A percentile compares a stretch with the other conserved stretches of the same genome.
phyloP scores from a whole-genome alignment of 31 red algal species.

The Odonthalia washingtoniensis region DNA sequence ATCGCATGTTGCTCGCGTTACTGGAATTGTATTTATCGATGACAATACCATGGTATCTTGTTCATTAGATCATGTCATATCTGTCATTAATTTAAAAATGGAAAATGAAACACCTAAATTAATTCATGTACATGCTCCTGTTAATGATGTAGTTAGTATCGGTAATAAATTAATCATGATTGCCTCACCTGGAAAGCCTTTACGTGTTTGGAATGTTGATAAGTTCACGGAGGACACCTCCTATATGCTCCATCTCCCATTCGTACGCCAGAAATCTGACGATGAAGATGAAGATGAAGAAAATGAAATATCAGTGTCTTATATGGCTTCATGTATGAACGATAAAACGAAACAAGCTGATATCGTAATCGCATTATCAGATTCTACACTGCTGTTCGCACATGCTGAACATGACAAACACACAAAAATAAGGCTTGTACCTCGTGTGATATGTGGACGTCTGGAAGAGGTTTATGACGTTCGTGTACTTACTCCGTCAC shows the following conservation, averaged over 20 bases:
- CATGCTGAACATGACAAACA: neutral
- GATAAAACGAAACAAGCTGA: no score
- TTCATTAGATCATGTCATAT: constrained; percentile 20
- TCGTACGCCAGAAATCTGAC: neutral
- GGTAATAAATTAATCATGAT: constrained; percentile 3
- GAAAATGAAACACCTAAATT: neutral
- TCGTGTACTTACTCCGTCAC: constrained; percentile 29
- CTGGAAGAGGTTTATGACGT: constrained; percentile 86
- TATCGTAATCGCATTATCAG: constrained; percentile 54
- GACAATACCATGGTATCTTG: constrained; percentile 15
- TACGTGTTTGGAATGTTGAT: constrained; percentile 58
- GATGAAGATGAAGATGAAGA: constrained; percentile 31
- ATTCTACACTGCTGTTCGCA: constrained; percentile 63
- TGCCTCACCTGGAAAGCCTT: neutral
- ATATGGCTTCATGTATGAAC: constrained; percentile 25
- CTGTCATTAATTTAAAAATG: neutral
- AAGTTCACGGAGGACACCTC: constrained; percentile 11
- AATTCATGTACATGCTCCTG: constrained; percentile 14
- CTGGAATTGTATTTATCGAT: neutral
- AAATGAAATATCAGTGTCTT: constrained; percentile 31
- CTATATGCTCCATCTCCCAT: constrained; percentile 28
- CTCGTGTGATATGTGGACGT: constrained; percentile 55
- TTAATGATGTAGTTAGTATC: neutral
- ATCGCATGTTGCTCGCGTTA: constrained; percentile 46
- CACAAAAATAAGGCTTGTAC: neutral